phyloP scores from a whole-genome alignment of 495 filamentous ascomycete species.

The Melanomma pulvis-pyrius region DNA sequence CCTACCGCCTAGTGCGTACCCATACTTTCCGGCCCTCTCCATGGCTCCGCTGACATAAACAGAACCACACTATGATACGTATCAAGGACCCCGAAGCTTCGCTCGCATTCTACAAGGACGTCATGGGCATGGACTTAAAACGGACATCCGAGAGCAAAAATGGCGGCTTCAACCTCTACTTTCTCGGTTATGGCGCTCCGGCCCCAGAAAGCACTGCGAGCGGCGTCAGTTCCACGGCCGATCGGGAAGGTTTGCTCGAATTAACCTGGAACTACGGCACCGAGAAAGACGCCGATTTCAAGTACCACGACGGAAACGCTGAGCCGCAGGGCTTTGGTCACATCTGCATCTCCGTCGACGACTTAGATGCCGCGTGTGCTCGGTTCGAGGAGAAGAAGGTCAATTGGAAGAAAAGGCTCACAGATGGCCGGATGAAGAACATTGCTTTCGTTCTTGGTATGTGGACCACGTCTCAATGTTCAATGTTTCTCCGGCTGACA shows the following conservation, averaged over 20 bases:
- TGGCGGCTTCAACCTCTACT: constrained; percentile 85
- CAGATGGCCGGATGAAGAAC: constrained; percentile 89
- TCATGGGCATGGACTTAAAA: constrained; percentile 82
- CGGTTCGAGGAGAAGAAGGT: constrained; percentile 81
- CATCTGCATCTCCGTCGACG: constrained; percentile 87
- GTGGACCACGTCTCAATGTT: constrained; percentile 8
- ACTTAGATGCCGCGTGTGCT: constrained; percentile 80
- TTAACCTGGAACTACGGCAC: constrained; percentile 98
- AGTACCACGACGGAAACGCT: constrained; percentile 90
- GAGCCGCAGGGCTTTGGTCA: constrained; percentile 94
- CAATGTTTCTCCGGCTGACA: constrained; percentile 10
- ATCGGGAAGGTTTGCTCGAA: constrained; percentile 82
- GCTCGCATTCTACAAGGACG: constrained; percentile 87
- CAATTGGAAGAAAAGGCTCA: constrained; percentile 92
- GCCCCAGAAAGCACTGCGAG: constrained; percentile 53
- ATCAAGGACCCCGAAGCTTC: constrained; percentile 86
- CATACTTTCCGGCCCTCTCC: background rate
- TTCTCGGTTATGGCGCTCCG: constrained; percentile 75
- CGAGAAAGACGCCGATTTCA: constrained; percentile 80
- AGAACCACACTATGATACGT: constrained; percentile 92
- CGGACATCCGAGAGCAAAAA: constrained; percentile 70
- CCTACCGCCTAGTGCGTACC: constrained; percentile 56
- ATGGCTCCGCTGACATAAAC: constrained; percentile 11
- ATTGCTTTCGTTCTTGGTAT: constrained; percentile 79
- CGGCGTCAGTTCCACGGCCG: constrained; percentile 60